Evolutionary conservation across 2,329 filamentous ascomycete species (phyloP).

Genomic region (Alternaria alternata): DNA sequence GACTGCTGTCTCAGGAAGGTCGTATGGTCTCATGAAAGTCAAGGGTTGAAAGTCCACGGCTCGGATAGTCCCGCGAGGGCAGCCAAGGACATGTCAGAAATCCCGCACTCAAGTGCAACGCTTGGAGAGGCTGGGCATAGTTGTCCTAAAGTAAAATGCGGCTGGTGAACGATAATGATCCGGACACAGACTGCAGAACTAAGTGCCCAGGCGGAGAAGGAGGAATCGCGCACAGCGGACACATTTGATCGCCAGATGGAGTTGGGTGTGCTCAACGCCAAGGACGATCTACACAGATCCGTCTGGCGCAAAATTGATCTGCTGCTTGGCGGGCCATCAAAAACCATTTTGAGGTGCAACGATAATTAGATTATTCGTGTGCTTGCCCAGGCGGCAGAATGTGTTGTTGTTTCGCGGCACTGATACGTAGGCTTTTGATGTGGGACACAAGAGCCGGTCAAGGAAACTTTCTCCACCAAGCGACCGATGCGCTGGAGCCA

Average conservation of each 20-base stretch:
- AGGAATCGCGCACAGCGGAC: constrained; percentile 10
- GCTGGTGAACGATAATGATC: constrained; percentile 3
- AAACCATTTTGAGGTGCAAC: constrained; percentile 5
- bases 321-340: constrained; percentile 14
- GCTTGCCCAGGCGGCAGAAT: constrained; percentile 18
- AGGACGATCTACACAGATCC: constrained; percentile 23
- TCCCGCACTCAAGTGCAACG: constrained; percentile 7
- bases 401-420: constrained; percentile 7
- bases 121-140: constrained; percentile 16
- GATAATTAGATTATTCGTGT: constrained; percentile 6
- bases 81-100: constrained; percentile 8
- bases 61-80: constrained; percentile 2
- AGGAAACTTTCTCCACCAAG: constrained; percentile 20
- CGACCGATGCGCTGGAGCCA: constrained; percentile 12
- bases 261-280: constrained; percentile 20
- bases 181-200: constrained; percentile 10
- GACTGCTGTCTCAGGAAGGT: background rate
- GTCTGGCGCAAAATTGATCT: constrained; percentile 21
- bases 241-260: constrained; percentile 12
- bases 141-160: constrained; percentile 1
- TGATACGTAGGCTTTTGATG: background rate
- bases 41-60: background rate
- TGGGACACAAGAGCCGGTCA: constrained; percentile 1
- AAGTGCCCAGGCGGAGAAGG: constrained; percentile 20
- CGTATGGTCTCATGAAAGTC: background rate